Evolutionary conservation across 140 eudicot species (phyloP).

Genomic region (Oenanthe javanica): DNA sequence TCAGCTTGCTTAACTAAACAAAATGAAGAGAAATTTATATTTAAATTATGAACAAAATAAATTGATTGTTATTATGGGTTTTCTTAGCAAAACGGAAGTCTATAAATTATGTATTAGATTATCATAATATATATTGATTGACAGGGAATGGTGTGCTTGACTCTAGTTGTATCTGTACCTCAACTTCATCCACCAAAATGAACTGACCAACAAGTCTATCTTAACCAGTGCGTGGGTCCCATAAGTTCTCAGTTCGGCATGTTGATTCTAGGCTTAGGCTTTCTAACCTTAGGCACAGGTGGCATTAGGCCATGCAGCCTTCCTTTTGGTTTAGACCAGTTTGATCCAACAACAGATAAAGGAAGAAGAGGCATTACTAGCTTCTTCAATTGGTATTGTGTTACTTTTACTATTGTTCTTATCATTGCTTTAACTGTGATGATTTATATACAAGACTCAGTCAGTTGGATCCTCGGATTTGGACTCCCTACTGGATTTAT

Average conservation of each 20-base stretch:
- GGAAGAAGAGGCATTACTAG: constrained; percentile 78
- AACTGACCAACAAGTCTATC: constrained; percentile 18
- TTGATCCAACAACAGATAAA: constrained; percentile 70
- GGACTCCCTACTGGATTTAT: constrained; percentile 57
- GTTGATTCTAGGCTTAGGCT: constrained; percentile 43
- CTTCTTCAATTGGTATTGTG: constrained; percentile 90
- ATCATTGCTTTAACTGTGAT: constrained; percentile 56
- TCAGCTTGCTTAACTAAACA: not conserved
- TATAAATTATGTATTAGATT: too few species aligned
- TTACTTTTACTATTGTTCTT: constrained; percentile 58
- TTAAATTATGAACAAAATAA: too few species aligned
- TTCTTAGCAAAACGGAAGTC: too few species aligned
- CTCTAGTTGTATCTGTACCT: constrained; percentile 54
- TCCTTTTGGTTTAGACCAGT: constrained; percentile 90
- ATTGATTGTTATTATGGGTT: too few species aligned
- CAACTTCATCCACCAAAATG: constrained; percentile 63
- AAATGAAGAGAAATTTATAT: not conserved
- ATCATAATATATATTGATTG: not conserved
- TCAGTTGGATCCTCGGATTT: constrained; percentile 76
- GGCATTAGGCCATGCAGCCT: constrained; percentile 85
- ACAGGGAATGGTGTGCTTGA: constrained; percentile 79
- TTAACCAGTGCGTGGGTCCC: constrained; percentile 46
- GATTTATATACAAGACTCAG: constrained; percentile 64
- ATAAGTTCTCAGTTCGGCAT: constrained; percentile 48
- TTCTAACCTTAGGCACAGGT: constrained; percentile 48